Base-by-base conservation (phyloP, 805 yeast genomes). In the Metschnikowia similis region DNA sequence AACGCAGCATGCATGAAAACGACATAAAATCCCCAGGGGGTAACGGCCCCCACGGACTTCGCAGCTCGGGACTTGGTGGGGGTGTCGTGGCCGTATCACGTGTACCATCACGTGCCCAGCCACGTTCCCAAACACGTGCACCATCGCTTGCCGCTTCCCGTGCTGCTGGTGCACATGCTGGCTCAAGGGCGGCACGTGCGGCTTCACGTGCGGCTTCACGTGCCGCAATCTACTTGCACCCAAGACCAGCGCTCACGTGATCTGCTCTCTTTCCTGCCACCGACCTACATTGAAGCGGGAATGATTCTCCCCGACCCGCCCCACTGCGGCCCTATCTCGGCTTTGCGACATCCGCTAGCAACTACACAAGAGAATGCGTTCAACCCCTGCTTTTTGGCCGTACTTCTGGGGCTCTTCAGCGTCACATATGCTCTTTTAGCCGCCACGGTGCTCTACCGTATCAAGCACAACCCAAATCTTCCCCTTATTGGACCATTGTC, bases 331-430 rank as follows among this genome's bases (percentile, higher is more conserved):
- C 46, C 40, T n/a, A 26, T 41, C 8, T 29, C 29, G 14, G 56
- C 60, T 14, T 36, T 62, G 1, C 48, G 48, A 13, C 46, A 45
- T 32, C 66, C 66, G 8, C 58, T 67, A 45, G 62, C 59, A 2
- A 61, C 66, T 4, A 48, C 54, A 13, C 48, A 58, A 17, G 67
- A 58, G 14, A 69, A 69, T 49, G 68, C 74, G 0, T 67, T 69
- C 55, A 67, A 67, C 41, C 74, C 73, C 7, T 67, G 71, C 49
- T 68, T 69, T 45, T 21, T 69, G 13, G 48, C 62, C 3, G 52
- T 50, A 36, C 4, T 56, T 11, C 40, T 55, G 16, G 46, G 51
- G 2, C 38, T 55, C 4, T 46, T 61, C 37, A 45, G 58, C 2
- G 27, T 44, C 2, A 11, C 45, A 7, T 50, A 35, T 13, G 52